phyloP scores from a whole-genome alignment of 2,329 filamentous ascomycete genomes.

The Magnaporthiopsis rhizophila region DNA sequence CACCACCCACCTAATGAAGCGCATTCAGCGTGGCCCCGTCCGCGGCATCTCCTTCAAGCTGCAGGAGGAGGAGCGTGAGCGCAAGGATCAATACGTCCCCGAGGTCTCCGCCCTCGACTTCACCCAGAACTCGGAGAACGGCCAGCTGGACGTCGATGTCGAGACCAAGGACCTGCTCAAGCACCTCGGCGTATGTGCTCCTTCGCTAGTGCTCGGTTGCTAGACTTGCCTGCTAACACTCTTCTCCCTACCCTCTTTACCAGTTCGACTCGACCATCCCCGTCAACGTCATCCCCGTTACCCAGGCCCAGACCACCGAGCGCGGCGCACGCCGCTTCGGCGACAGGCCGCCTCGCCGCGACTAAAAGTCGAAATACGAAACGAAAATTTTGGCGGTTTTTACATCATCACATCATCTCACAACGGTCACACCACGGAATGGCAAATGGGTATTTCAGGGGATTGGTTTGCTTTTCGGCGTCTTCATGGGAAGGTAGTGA shows the following conservation, averaged over 20 bases:
- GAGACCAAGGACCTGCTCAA: conserved; percentile 99
- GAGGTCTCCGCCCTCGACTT: conserved; percentile 99
- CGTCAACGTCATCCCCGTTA: conserved; percentile 88
- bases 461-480: conserved; percentile 30
- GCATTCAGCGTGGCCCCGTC: conserved; percentile 97
- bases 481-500: conserved; percentile 48
- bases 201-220: neutral
- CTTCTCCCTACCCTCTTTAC: conserved; percentile 4
- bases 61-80: conserved; percentile 99
- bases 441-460: conserved; percentile 16
- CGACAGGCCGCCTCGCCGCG: conserved; percentile 36
- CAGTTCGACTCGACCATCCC: conserved; percentile 89
- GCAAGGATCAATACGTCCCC: conserved; percentile 99
- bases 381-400: conserved; percentile 14
- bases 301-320: conserved; percentile 80
- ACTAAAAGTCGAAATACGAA: conserved; percentile 26
- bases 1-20: conserved; percentile 99
- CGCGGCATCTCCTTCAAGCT: conserved; percentile 99
- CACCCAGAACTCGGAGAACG: conserved; percentile 85
- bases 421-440: conserved; percentile 17
- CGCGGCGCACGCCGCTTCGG: conserved; percentile 48
- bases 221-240: conserved; percentile 20
- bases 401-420: neutral
- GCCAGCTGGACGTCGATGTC: conserved; percentile 87
- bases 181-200: conserved; percentile 84